Base-by-base conservation (phyloP, 2,329 filamentous ascomycete species). In the Fulvia fulva region DNA sequence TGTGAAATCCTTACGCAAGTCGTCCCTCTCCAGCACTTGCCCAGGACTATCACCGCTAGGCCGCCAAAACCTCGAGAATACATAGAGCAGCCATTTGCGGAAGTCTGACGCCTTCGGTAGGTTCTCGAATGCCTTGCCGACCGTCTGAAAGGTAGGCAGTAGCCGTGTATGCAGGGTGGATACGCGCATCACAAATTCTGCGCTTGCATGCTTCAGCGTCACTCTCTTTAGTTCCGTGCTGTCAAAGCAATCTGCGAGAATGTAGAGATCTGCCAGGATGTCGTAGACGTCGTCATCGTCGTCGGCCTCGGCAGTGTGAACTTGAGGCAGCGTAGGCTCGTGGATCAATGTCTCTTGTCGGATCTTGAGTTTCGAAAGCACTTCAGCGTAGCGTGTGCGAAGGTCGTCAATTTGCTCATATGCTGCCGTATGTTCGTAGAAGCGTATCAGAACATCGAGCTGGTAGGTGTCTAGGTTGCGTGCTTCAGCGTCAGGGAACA, bases 181-280 rank as follows among this genome's bases (percentile, higher is more conserved):
- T 6, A 22, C 19, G 4, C 52, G 41, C 19, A 21, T 19, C 14
- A 25, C 43, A 9, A 22, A 6, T 41, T 54, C 37, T 28, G 44
- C 30, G 3, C 41, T 11, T 4, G n/a, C 19, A 9, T 37, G 44
- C 16, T 49, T 14, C 16, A 53, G 22, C 14, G 41, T 28, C 4
- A 23, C 12, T n/a, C 9, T 32, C 25, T 44, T 32, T n/a, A 58
- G 25, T 1, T 16, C 49, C 2, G 44, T 30, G 3, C 25, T 49
- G 22, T 58, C 56, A 34, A 58, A 55, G 23, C 56, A 45, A 22
- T 58, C 56, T n/a, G 32, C 56, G 7, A 58, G 45, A 14, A 58
- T 47, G 34, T 55, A 53, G 0, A 56, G 30, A 5, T 53, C 49
- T 19, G 53, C 21, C 7, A 50, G 56, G 23, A n/a, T 32, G 7